phyloP scores from a whole-genome alignment of 805 yeast species.

The Metschnikowia henanensis region DNA sequence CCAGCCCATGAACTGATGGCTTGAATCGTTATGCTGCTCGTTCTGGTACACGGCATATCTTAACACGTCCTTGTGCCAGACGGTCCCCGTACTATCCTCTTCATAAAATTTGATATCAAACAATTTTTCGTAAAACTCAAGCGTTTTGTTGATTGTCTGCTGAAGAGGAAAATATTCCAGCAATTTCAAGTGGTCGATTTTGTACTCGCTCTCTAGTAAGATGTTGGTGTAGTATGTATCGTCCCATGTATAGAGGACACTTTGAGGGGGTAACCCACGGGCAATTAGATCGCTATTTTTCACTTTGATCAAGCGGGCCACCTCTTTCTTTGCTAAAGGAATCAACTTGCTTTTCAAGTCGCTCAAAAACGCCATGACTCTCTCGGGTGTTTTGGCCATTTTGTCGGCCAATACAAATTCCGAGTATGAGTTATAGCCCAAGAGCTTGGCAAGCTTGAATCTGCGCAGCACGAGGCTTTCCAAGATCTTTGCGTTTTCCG shows the following conservation, averaged over 20 bases:
- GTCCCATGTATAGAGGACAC: slow-evolving; percentile 65
- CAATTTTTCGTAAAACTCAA: slow-evolving; percentile 64
- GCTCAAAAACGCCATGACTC: slow-evolving; percentile 57
- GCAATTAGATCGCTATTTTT: slow-evolving; percentile 53
- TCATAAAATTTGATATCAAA: slow-evolving; percentile 67
- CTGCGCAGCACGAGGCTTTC: slow-evolving; percentile 60
- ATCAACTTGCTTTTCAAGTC: slow-evolving; percentile 59
- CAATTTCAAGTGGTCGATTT: slow-evolving; percentile 69
- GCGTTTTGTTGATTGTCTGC: slow-evolving; percentile 64
- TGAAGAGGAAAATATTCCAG: slow-evolving; percentile 78
- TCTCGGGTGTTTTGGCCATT: slow-evolving; percentile 71
- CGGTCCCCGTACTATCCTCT: slow-evolving; percentile 37
- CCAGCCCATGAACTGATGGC: slow-evolving; percentile 65
- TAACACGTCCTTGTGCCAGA: slow-evolving; percentile 80
- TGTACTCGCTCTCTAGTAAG: slow-evolving; percentile 63
- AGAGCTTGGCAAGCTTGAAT: slow-evolving; percentile 54
- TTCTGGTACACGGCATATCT: slow-evolving; percentile 73
- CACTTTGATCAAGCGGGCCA: slow-evolving; percentile 45
- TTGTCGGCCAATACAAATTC: slow-evolving; percentile 70
- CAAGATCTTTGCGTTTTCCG: slow-evolving; percentile 61
- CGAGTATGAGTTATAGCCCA: slow-evolving; percentile 70
- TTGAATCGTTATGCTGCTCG: slow-evolving; percentile 36
- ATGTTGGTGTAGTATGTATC: slow-evolving; percentile 62
- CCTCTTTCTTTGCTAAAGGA: slow-evolving; percentile 60
- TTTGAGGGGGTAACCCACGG: slow-evolving; percentile 42